Evolutionary conservation across 352 stramenopile species (phyloP).

Genomic region (Pythium coloratum): DNA sequence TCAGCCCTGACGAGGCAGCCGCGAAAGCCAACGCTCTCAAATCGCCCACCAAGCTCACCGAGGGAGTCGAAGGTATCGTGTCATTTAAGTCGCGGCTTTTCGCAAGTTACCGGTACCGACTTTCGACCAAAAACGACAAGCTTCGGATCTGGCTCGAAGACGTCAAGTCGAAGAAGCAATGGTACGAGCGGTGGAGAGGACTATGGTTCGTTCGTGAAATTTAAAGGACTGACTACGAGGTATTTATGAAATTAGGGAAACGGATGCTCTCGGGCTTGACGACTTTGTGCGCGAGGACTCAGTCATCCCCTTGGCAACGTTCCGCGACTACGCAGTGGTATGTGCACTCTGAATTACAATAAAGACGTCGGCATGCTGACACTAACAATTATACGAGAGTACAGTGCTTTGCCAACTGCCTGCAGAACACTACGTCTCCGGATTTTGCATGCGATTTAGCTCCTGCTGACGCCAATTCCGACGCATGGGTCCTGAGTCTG

Average conservation of each 20-base stretch:
- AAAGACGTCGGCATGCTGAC: too few species aligned
- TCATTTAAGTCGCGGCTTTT: background rate
- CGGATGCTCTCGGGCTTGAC: background rate
- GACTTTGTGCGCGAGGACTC: slow-evolving; percentile 1
- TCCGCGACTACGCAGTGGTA: slow-evolving; percentile 16
- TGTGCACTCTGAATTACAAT: background rate
- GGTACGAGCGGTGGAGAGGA: background rate
- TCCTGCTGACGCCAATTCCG: background rate
- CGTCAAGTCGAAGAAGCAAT: slow-evolving; percentile 12
- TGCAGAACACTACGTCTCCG: background rate
- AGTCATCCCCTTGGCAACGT: slow-evolving; percentile 10
- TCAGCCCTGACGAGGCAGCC: too few species aligned
- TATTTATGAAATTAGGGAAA: background rate
- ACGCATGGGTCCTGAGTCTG: background rate
- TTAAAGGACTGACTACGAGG: too few species aligned
- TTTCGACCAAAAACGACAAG: slow-evolving; percentile 4
- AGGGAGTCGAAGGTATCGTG: too few species aligned
- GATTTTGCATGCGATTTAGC: background rate
- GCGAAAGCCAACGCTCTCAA: too few species aligned
- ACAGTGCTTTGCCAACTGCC: slow-evolving; percentile 12
- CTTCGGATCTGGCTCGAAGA: slow-evolving; percentile 20
- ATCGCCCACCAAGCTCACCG: too few species aligned
- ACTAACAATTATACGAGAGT: background rate
- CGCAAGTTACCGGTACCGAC: slow-evolving; percentile 4
- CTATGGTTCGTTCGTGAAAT: too few species aligned